phyloP scores from a whole-genome alignment of 129 eudicot genomes.

The Dittrichia graveolens region DNA sequence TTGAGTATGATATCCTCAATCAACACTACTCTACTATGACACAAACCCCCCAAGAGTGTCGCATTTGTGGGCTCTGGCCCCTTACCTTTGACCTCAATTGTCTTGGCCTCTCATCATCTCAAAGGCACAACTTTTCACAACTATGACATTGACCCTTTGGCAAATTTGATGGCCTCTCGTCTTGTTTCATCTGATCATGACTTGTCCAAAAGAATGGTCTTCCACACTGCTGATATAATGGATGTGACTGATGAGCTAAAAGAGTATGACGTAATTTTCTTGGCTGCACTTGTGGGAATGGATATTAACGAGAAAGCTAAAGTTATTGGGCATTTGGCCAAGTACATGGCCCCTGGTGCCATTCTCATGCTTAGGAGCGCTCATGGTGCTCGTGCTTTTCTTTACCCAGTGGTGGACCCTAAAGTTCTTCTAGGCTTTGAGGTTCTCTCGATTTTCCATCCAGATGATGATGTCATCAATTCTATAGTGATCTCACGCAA shows the following conservation, averaged over 20 bases:
- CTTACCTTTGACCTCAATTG: constrained; percentile 21
- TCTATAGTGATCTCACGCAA: constrained; percentile 68
- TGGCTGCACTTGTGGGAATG: constrained; percentile 90
- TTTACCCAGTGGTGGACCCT: constrained; percentile 71
- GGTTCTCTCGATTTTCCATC: constrained; percentile 74
- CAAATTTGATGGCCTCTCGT: constrained; percentile 57
- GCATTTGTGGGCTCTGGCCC: constrained; percentile 58
- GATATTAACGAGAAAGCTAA: constrained; percentile 50
- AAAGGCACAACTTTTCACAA: constrained; percentile 51
- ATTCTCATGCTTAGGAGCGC: constrained; percentile 78
- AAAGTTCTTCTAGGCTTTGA: constrained; percentile 64
- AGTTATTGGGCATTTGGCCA: constrained; percentile 52
- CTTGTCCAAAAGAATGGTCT: constrained; percentile 55
- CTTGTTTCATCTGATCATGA: constrained; percentile 52
- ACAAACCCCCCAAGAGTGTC: constrained; percentile 25
- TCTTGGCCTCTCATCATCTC: constrained; percentile 53
- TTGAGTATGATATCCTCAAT: too few relatives aligned
- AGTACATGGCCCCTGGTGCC: constrained; percentile 69
- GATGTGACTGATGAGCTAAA: constrained; percentile 43
- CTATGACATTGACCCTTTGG: constrained; percentile 66
- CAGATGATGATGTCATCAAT: constrained; percentile 75
- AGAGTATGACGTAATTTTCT: constrained; percentile 65
- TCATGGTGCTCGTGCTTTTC: constrained; percentile 77
- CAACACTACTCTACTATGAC: too few relatives aligned
- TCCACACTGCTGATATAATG: constrained; percentile 58